Percentiles rank a stretch among this genome's conserved stretches.
Conservation (phyloP, 371 early-diverging fungal species). For the Haplosporangium sp. region DNA sequence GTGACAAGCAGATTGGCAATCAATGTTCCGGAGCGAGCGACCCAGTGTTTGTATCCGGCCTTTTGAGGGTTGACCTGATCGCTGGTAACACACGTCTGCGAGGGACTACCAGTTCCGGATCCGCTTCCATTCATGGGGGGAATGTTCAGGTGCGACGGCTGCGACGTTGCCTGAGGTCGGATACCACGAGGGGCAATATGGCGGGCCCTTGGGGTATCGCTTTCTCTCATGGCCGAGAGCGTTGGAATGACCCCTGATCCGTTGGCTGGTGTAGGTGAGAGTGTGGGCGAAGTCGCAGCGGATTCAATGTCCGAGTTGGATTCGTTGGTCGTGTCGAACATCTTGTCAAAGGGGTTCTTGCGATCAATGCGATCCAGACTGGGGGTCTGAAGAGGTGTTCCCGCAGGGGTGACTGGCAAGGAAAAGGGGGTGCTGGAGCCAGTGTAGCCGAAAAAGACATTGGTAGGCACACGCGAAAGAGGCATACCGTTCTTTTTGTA, state of each 20-base stretch:
- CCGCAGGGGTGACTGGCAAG: slow-evolving; percentile 50
- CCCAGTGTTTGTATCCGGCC: slow-evolving; percentile 85
- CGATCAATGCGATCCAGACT: slow-evolving; percentile 46
- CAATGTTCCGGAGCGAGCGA: slow-evolving; percentile 89
- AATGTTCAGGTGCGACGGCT: slow-evolving; percentile 13
- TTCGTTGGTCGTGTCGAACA: slow-evolving; percentile 50
- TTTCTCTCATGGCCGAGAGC: slow-evolving; percentile 28
- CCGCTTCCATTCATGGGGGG: slow-evolving; percentile 12
- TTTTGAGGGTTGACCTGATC: slow-evolving; percentile 53
- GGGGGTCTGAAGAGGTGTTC: slow-evolving; percentile 50
- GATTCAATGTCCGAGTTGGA: slow-evolving; percentile 54
- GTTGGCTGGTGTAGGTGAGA: slow-evolving; percentile 20
- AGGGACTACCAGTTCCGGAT: slow-evolving; percentile 3
- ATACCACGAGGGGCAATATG: slow-evolving; percentile 41
- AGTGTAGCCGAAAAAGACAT: slow-evolving; percentile 50
- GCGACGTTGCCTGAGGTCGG: slow-evolving; percentile 23
- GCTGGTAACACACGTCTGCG: slow-evolving; percentile 38
- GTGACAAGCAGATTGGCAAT: slow-evolving; percentile 89
- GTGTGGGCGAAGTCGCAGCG: slow-evolving; percentile 47
- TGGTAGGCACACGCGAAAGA: slow-evolving; percentile 50
- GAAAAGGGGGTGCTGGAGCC: slow-evolving; percentile 53
- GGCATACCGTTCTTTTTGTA: slow-evolving; percentile 75
- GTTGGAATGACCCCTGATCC: slow-evolving; percentile 23
- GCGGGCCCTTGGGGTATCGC: slow-evolving; percentile 17
- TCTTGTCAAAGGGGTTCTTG: slow-evolving; percentile 55